Conservation (phyloP, 2,329 filamentous ascomycete species). For the Ceratocystis destructans region DNA sequence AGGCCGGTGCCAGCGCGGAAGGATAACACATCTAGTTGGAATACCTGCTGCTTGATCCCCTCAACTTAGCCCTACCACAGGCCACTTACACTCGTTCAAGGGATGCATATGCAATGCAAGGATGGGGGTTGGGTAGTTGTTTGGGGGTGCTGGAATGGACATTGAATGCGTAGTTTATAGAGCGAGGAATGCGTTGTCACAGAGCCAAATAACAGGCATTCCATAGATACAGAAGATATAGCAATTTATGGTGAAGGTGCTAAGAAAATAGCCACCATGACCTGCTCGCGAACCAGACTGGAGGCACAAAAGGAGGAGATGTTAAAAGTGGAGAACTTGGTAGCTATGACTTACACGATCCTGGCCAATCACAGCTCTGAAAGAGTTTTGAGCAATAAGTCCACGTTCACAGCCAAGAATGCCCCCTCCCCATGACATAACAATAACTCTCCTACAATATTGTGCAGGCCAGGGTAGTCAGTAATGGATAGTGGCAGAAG, state of each 20-base stretch:
- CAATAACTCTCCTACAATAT: no score
- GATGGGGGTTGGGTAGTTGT: not conserved
- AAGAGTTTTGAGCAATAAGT: not conserved
- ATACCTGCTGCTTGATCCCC: not conserved
- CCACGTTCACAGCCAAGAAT: no score
- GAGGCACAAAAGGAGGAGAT: not conserved
- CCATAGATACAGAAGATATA: not conserved
- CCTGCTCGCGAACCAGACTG: not conserved
- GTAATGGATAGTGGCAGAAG: not conserved
- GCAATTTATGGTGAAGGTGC: not conserved
- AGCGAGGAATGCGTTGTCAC: conserved; percentile 11
- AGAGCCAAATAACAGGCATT: not conserved
- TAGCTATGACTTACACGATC: not conserved
- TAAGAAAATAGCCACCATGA: not conserved
- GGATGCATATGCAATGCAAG: not conserved
- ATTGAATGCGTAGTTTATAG: not conserved
- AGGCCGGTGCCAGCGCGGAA: not conserved
- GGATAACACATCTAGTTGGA: not conserved
- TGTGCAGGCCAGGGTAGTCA: no score
- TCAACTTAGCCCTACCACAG: not conserved
- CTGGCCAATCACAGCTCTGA: not conserved
- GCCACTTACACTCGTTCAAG: not conserved
- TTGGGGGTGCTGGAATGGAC: conserved; percentile 6
- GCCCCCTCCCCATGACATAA: no score
- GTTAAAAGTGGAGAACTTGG: not conserved